phyloP scores from a whole-genome alignment of 192 early-diverging fungal species.

The Irineochytrium annulatum region DNA sequence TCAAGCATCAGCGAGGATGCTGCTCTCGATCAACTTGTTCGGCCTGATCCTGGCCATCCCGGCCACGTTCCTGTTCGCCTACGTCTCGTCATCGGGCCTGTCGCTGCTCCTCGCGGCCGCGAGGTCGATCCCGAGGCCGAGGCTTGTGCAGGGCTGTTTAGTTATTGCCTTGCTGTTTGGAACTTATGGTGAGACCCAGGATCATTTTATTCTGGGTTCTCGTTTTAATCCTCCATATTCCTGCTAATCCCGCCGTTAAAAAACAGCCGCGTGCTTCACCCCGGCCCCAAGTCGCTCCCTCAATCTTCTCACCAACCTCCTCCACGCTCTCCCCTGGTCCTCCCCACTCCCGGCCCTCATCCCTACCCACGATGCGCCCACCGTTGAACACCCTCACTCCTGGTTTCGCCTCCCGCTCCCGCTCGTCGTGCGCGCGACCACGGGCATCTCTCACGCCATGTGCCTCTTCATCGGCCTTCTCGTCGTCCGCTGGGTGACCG shows the following conservation, averaged over 20 bases:
- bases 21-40: conserved; percentile 1
- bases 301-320: neutral
- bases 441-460: conserved; percentile 18
- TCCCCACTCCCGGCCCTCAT: neutral
- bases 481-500: neutral
- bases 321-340: neutral
- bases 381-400: neutral
- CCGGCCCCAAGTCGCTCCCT: neutral
- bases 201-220: conserved; percentile 4
- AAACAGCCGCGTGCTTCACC: conserved; percentile 5
- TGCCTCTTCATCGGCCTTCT: conserved; percentile 13
- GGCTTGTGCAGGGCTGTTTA: neutral
- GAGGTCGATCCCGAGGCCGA: neutral
- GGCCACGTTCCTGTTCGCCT: conserved; percentile 5
- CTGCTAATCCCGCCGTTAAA: neutral
- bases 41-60: conserved; percentile 3
- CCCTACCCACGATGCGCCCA: neutral
- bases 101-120: neutral
- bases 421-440: neutral
- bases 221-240: no score
- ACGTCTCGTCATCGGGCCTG: conserved; percentile 6
- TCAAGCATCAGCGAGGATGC: no score
- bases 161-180: conserved; percentile 2
- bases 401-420: conserved; percentile 2
- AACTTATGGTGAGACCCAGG: neutral